Conservation (phyloP, 2,329 filamentous ascomycete species). For the Clonostachys byssicola region DNA sequence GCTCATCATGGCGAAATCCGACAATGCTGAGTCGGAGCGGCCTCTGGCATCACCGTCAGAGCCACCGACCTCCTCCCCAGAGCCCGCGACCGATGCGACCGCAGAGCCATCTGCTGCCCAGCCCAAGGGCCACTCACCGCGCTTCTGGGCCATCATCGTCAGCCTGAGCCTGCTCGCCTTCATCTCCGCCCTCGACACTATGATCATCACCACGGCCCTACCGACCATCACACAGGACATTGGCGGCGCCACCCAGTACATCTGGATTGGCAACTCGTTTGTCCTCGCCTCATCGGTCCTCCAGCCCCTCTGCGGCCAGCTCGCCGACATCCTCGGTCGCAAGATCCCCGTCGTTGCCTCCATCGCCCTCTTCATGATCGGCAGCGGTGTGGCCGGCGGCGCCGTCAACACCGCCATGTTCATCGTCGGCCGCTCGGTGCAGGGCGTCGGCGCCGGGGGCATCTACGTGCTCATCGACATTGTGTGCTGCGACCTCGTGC, state of each 20-base stretch:
- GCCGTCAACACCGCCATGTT: constrained; percentile 1
- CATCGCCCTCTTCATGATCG: constrained; percentile 3
- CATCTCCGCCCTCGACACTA: constrained; percentile 13
- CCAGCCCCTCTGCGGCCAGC: constrained; percentile 21
- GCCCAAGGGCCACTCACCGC: too few species aligned
- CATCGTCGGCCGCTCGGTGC: constrained; percentile 29
- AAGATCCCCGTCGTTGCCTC: constrained; percentile 7
- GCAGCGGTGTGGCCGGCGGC: constrained; percentile 27
- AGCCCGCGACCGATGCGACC: too few species aligned
- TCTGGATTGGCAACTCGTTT: constrained; percentile 16
- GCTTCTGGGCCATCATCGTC: background rate
- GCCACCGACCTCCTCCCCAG: too few species aligned
- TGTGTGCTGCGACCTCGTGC: constrained; percentile 37
- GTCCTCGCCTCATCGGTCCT: constrained; percentile 21
- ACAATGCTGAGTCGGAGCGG: too few species aligned
- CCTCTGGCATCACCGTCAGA: too few species aligned
- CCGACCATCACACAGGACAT: constrained; percentile 15
- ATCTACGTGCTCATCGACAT: constrained; percentile 25
- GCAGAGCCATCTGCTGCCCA: too few species aligned
- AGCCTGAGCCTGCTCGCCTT: constrained; percentile 4
- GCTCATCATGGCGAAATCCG: too few species aligned
- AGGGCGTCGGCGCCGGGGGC: constrained; percentile 37
- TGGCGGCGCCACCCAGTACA: constrained; percentile 8
- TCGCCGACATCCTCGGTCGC: constrained; percentile 15
- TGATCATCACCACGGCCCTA: constrained; percentile 22